Conservation (phyloP, 2,329 filamentous ascomycete species). For the Cadophora sp. region DNA sequence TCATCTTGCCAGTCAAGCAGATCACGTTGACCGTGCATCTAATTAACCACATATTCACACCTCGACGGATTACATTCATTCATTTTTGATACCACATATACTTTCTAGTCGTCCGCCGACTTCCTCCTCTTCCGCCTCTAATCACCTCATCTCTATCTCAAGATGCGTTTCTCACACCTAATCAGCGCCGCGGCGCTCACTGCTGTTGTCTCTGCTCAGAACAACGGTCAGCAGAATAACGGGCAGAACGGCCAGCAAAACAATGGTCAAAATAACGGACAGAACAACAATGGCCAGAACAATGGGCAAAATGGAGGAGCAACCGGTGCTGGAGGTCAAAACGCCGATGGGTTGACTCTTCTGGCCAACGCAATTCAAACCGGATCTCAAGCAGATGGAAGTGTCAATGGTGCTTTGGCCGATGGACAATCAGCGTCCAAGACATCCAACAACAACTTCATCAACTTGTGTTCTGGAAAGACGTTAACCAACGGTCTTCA, state of each 20-base stretch:
- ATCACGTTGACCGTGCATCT: conserved; percentile 48
- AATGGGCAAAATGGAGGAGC: conserved; percentile 36
- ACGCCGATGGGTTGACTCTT: conserved; percentile 36
- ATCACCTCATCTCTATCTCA: conserved; percentile 28
- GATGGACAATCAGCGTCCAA: conserved; percentile 40
- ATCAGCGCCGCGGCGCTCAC: conserved; percentile 37
- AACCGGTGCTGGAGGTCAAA: neutral
- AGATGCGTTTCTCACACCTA: conserved; percentile 42
- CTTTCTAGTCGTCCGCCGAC: conserved; percentile 25
- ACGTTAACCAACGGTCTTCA: conserved; percentile 67
- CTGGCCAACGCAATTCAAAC: conserved; percentile 40
- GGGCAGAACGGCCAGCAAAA: conserved; percentile 26
- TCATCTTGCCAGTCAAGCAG: conserved; percentile 46
- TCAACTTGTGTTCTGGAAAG: conserved; percentile 46
- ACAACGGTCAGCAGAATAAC: conserved; percentile 31
- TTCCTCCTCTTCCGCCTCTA: conserved; percentile 2
- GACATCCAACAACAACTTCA: conserved; percentile 46
- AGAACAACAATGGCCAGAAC: conserved; percentile 31
- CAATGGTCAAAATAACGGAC: conserved; percentile 32
- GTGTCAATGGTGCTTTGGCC: conserved; percentile 37
- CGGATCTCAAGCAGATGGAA: conserved; percentile 42
- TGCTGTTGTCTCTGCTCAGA: conserved; percentile 33
- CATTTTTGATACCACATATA: conserved; percentile 32
- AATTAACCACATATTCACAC: conserved; percentile 39
- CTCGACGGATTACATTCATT: conserved; percentile 45